Evolutionary conservation across 352 stramenopile genomes (phyloP).

Genomic region (Globisporangium sylvaticum): DNA sequence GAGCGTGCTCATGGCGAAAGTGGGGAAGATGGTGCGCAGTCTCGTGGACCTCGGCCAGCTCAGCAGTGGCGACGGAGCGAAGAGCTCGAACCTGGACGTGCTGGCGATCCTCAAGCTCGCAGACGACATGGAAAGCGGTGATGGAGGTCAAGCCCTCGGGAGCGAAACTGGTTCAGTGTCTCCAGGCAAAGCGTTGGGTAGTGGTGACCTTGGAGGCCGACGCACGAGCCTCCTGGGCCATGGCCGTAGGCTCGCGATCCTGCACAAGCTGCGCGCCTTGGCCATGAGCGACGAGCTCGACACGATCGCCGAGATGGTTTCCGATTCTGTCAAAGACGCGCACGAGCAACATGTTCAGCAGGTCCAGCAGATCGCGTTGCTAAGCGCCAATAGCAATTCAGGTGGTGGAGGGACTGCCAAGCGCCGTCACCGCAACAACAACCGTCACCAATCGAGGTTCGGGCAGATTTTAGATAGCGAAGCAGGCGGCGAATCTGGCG

Average conservation of each 20-base stretch:
- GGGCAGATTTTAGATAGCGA: constrained; percentile 6
- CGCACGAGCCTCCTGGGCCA: constrained; percentile 14
- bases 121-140: constrained; percentile 39
- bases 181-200: background rate
- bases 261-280: constrained; percentile 17
- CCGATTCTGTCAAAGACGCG: constrained; percentile 21
- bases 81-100: constrained; percentile 29
- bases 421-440: background rate
- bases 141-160: constrained; percentile 7
- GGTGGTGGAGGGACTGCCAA: background rate
- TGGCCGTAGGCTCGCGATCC: constrained; percentile 15
- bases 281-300: constrained; percentile 20
- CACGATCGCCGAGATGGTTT: constrained; percentile 17
- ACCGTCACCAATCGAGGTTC: background rate
- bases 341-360: constrained; percentile 25
- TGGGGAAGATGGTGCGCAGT: constrained; percentile 58
- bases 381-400: background rate
- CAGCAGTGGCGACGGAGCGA: background rate
- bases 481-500: constrained; percentile 3
- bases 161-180: background rate
- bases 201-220: background rate
- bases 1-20: constrained; percentile 39
- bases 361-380: constrained; percentile 13
- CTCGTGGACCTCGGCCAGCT: constrained; percentile 41
- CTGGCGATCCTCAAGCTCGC: constrained; percentile 53